A percentile compares a stretch with the other conserved stretches of the same genome.
These are phyloP conservation scores for Trametes villosa DNA, from an alignment of 768 basidiomycete genomes.

Conservation along the genomic window DNA sequence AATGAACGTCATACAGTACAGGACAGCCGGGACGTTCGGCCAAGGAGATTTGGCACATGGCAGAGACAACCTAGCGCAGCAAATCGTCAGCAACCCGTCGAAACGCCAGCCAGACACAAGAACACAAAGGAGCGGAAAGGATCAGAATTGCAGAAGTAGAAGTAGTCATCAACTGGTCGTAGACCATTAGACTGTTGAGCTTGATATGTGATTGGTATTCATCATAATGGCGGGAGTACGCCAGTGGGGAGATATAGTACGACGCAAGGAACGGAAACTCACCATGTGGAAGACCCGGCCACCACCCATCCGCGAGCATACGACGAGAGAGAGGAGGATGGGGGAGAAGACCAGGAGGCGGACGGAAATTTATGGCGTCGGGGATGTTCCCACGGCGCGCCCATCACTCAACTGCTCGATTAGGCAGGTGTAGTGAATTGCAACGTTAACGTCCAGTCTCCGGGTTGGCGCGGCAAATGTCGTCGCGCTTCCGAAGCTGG, in stretches of 20 bases:
- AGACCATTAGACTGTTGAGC: constrained; percentile 31
- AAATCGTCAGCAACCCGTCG: neutral
- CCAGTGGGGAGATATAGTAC: neutral
- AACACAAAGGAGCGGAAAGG: neutral
- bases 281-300: neutral
- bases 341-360: neutral
- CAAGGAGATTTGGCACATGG: too few relatives aligned
- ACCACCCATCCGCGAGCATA: neutral
- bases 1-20: too few relatives aligned
- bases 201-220: constrained; percentile 30
- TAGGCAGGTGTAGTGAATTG: too few relatives aligned
- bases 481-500: too few relatives aligned
- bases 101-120: neutral
- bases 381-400: constrained; percentile 7
- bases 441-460: too few relatives aligned
- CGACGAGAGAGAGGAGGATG: neutral
- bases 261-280: neutral
- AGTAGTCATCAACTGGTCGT: constrained; percentile 26
- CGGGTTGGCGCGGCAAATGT: too few relatives aligned
- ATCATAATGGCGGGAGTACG: neutral
- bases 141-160: constrained; percentile 29
- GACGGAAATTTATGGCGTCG: constrained; percentile 2
- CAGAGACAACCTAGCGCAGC: neutral
- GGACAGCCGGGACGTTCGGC: too few relatives aligned
- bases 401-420: neutral